Conservation (phyloP, 192 early-diverging fungal genomes). For the Umbelopsis vinacea region DNA sequence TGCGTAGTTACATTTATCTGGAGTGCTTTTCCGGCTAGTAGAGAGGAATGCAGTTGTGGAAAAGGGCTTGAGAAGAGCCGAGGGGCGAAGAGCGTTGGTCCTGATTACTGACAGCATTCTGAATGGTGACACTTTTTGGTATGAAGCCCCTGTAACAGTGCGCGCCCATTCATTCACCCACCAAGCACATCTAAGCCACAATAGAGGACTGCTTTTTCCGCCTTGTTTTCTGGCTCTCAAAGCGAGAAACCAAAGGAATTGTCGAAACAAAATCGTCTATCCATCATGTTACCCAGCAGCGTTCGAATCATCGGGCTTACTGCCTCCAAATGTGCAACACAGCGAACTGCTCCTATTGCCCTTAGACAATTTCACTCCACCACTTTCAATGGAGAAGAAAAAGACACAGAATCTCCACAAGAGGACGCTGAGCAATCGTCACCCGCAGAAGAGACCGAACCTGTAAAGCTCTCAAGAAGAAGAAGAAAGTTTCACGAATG, state of each 20-base stretch:
- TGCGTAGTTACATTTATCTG: slow-evolving; percentile 15
- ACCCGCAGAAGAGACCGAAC: slow-evolving; percentile 26
- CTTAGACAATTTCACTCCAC: background rate
- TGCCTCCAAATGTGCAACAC: slow-evolving; percentile 2
- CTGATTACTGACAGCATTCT: background rate
- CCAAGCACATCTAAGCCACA: background rate
- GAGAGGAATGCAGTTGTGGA: background rate
- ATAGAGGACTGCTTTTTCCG: background rate
- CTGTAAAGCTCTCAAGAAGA: slow-evolving; percentile 39
- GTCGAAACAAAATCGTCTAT: background rate
- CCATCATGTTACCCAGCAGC: slow-evolving; percentile 15
- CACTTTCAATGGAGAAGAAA: background rate
- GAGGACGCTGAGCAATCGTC: background rate
- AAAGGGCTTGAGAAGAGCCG: background rate
- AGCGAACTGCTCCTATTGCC: background rate
- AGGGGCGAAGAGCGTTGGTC: background rate
- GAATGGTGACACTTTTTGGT: too few relatives aligned
- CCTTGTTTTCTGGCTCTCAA: slow-evolving; percentile 14
- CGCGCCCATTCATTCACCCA: too few relatives aligned
- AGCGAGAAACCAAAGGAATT: background rate
- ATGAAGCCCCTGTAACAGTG: too few relatives aligned
- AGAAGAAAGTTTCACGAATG: slow-evolving; percentile 43
- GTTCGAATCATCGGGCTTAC: background rate
- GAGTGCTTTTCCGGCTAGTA: background rate
- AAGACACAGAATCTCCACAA: slow-evolving; percentile 2